Base-by-base conservation (phyloP, 1,284 basidiomycete species). In the Amylostereum chailletii region DNA sequence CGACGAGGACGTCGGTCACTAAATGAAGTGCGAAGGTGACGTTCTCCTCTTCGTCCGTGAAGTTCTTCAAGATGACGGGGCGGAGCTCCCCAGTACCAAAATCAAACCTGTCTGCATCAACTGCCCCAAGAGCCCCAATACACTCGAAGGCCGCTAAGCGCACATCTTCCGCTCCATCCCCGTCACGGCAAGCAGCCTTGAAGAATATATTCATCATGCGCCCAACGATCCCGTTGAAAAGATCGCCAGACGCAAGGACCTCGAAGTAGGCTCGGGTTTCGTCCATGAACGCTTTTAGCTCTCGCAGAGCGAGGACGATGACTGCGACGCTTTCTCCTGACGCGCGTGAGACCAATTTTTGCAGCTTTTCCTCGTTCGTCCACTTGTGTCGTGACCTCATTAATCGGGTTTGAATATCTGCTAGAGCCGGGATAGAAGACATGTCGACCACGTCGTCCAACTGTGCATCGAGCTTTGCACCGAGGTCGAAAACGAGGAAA, bases 71-170 rank as follows among this genome's bases (percentile, higher is more conserved):
- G 47, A 98, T 76, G 37, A 91, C 77, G 68, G 89, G 83, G 38
- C 79, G 76, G 2, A 77, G 67, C 54, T 87, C 83, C 34, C 76
- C 74, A 37, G 74, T 63, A 4, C 69, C 68, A 39, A 90, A 71
- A 54, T 92, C 87, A 61, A 92, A 87, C 50, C 96, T 81, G 70
- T 99, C 96, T 0, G 96, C 94, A 67, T 99, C 96, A 19, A 96
- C 77, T 1, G 96, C 96, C 4, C 96, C 96, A 3, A 99, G 68
- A n/a, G 91, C 79, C 1, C 95, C 94, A 46, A 99, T 81, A 63
- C 93, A 97, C 61, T 96, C 90, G 60, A 90, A 94, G 0, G 89
- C 84, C 19, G 89, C 65, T 40, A 81, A 68, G 19, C 81, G 80
- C 37, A 94, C 62, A 4, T 75, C 61, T 50, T 92, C 83, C 2